Base-by-base conservation (phyloP, 805 yeast species). In the Candida coquimbonensis region DNA sequence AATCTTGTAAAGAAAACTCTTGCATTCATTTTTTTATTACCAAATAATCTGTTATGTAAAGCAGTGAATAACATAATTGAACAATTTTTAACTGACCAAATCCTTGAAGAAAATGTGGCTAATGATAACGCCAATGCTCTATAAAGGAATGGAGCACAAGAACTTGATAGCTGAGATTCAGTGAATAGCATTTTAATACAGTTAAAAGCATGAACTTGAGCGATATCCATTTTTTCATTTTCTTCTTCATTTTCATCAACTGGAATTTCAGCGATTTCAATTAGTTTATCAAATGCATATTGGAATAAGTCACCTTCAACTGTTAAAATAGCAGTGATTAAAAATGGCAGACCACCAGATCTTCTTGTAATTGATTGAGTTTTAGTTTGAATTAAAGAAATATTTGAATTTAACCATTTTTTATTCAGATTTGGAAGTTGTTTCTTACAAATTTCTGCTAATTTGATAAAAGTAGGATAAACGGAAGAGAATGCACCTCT, bases 141-240 rank as follows among this genome's bases (percentile, higher is more conserved):
- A 47, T 81, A 81, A 9, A 82, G 69, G 57, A 69, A 81, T 5
- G 64, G 62, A 0, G 75, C 61, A 11, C 85, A 74, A 1, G 67
- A 63, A 2, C 67, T 72, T 0, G 87, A 67, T n/a, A 93, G 65
- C 21, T 74, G 67, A 0, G 90, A 72, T 47, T 90, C 97, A 21
- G 74, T 75, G 52, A 89, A 81, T 2, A 91, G 70, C 2, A 82
- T 82, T 51, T 77, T 80, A 46, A 93, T 76, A 59, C 95, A 83
- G 59, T 91, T 91, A 59, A 87, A 80, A 0, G 97, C 97, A 65
- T 91, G 95, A 0, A 91, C 96, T 58, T 90, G 97, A 0, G 98
- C 93, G 14, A 89, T 69, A 57, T 87, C 95, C 50, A 78, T 72
- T 46, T 75, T 81, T 29, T 71, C 73, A 42, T 67, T 67, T 37